Conservation (phyloP, 305 asterid genomes). For the Salvia sclarea region DNA sequence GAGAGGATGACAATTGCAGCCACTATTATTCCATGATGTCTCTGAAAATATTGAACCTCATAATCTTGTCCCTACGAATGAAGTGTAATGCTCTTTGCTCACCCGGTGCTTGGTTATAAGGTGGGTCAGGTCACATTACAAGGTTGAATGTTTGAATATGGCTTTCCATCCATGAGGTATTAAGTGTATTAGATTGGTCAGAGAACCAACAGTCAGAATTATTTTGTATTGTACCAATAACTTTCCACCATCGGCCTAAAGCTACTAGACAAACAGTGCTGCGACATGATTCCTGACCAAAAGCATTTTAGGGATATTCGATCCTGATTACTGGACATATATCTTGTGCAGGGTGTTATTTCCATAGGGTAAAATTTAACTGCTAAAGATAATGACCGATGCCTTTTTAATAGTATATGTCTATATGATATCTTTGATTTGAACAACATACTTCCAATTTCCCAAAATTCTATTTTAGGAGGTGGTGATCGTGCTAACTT, state of each 20-base stretch:
- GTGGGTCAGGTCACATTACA: background rate
- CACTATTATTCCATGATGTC: background rate
- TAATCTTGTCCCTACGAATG: background rate
- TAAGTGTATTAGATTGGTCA: background rate
- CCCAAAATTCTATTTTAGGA: background rate
- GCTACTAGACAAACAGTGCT: background rate
- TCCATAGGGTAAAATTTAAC: background rate
- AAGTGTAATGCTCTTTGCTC: background rate
- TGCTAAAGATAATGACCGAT: background rate
- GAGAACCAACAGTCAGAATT: background rate
- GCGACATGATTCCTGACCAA: background rate
- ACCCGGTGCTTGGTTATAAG: background rate
- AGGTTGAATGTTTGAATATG: background rate
- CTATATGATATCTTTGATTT: background rate
- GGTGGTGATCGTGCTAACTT: background rate
- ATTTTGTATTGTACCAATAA: background rate
- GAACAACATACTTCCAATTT: background rate
- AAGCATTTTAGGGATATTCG: background rate
- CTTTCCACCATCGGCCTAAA: background rate
- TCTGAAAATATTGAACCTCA: background rate
- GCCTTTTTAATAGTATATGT: background rate
- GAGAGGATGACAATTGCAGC: slow-evolving; percentile 6
- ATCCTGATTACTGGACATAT: background rate
- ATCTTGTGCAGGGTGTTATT: background rate
- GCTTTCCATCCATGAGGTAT: background rate